Percentiles rank a stretch among this genome's conserved stretches.
These are phyloP conservation scores for Hanseniaspora occidentalis DNA, from an alignment of 805 yeast species.

Conservation along the genomic window DNA sequence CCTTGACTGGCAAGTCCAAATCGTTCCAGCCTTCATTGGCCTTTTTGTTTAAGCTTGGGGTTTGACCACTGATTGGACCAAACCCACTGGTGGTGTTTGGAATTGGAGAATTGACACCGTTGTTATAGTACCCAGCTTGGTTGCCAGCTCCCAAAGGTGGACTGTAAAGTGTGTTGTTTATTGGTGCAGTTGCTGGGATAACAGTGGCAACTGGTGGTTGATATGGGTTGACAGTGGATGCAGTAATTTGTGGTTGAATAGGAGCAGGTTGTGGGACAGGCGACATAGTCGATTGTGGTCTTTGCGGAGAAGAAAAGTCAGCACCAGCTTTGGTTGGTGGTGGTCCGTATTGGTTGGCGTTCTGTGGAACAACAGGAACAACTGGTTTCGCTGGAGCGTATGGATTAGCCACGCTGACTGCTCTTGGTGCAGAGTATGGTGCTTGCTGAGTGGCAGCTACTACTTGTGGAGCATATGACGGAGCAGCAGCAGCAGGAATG, in stretches of 20 bases:
- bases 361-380: slow-evolving; percentile 11
- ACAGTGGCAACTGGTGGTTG: slow-evolving; percentile 1
- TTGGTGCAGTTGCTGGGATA: not conserved
- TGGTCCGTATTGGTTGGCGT: slow-evolving; percentile 10
- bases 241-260: slow-evolving; percentile 8
- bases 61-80: slow-evolving; percentile 24
- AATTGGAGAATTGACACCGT: slow-evolving; percentile 26
- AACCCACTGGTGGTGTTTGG: slow-evolving; percentile 27
- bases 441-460: slow-evolving; percentile 6
- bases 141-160: too few relatives aligned
- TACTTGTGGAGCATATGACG: slow-evolving; percentile 3
- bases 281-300: slow-evolving; percentile 19
- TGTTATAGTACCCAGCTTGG: slow-evolving; percentile 24
- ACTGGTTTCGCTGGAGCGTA: not conserved
- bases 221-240: slow-evolving; percentile 35
- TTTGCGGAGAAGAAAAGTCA: slow-evolving; percentile 13
- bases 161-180: slow-evolving; percentile 49
- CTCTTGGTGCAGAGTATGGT: slow-evolving; percentile 13
- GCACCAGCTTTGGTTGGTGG: slow-evolving; percentile 16
- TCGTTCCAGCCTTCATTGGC: slow-evolving; percentile 29
- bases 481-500: slow-evolving; percentile 6
- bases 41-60: slow-evolving; percentile 23
- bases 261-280: slow-evolving; percentile 16
- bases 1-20: slow-evolving; percentile 21
- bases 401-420: slow-evolving; percentile 7